A percentile compares a stretch with the other conserved stretches of the same genome.
phyloP scores from a whole-genome alignment of 2,329 filamentous ascomycete species.

The Didymella pomorum region DNA sequence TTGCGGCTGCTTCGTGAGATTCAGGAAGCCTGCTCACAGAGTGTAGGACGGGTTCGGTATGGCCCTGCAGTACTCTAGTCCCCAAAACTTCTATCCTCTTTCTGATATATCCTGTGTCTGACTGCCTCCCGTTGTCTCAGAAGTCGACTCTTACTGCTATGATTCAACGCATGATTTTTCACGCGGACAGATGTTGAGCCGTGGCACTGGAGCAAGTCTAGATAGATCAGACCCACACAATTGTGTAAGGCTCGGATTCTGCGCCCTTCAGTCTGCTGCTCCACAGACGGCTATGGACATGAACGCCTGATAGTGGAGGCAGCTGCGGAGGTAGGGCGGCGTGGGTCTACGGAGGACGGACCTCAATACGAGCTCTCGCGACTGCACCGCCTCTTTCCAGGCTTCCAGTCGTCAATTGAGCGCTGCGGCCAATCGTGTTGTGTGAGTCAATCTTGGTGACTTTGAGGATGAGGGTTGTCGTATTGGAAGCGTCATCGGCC shows the following conservation, averaged over 20 bases:
- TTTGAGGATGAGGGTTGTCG: constrained; percentile 7
- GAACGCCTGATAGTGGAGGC: not conserved
- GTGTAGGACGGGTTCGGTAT: no score
- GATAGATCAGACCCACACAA: constrained; percentile 2
- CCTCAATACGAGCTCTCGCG: constrained; percentile 6
- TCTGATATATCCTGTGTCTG: no score
- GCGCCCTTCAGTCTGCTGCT: constrained; percentile 12
- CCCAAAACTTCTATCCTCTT: no score
- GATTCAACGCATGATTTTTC: not conserved
- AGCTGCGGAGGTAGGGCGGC: constrained; percentile 10
- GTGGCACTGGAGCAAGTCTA: not conserved
- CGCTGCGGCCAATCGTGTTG: not conserved
- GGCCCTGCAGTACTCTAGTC: no score
- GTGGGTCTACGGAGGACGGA: not conserved
- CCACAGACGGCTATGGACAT: not conserved
- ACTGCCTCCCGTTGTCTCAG: no score
- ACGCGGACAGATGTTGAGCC: constrained; percentile 6
- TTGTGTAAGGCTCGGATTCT: not conserved
- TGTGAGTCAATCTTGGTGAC: constrained; percentile 12
- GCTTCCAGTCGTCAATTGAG: not conserved
- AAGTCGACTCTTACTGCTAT: no score
- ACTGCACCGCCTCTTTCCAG: not conserved
- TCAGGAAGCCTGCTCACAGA: no score
- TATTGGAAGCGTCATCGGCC: constrained; percentile 20
- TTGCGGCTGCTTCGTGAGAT: constrained; percentile 36